Percentiles rank a stretch among this genome's conserved stretches.
phyloP scores from a whole-genome alignment of 169 alveolate species.

The Amoebophrya sp. region DNA sequence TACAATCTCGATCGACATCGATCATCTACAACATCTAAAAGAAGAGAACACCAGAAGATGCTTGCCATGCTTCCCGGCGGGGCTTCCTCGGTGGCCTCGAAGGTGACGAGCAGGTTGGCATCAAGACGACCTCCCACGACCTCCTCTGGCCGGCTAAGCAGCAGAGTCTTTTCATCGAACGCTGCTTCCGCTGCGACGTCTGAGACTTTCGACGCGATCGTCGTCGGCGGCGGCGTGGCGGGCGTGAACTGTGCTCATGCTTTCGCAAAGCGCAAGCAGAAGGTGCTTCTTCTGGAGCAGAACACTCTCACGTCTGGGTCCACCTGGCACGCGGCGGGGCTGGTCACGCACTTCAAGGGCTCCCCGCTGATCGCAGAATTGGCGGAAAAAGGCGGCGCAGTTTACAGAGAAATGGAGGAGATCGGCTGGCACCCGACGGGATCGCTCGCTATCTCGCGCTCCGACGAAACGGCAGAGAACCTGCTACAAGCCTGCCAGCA shows the following conservation, averaged over 20 bases:
- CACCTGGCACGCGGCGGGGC: constrained; percentile 22
- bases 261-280: background rate
- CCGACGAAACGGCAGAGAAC: background rate
- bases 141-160: too few relatives aligned
- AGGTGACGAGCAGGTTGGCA: too few relatives aligned
- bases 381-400: background rate
- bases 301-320: constrained; percentile 10
- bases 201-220: background rate
- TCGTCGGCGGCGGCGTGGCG: constrained; percentile 6
- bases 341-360: constrained; percentile 14
- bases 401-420: background rate
- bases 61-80: too few relatives aligned
- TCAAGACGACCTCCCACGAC: too few relatives aligned
- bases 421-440: constrained; percentile 4
- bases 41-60: too few relatives aligned
- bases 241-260: background rate
- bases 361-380: background rate
- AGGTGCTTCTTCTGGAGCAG: background rate
- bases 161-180: too few relatives aligned
- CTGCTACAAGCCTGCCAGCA: background rate
- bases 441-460: background rate
- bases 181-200: too few relatives aligned
- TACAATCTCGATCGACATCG: too few relatives aligned
- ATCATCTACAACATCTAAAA: too few relatives aligned
- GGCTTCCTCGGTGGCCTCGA: too few relatives aligned